Evolutionary conservation across 257 asterid genomes (phyloP), one percentile per base, ranked within the genome.

Genomic region (Osmanthus fragrans): DNA sequence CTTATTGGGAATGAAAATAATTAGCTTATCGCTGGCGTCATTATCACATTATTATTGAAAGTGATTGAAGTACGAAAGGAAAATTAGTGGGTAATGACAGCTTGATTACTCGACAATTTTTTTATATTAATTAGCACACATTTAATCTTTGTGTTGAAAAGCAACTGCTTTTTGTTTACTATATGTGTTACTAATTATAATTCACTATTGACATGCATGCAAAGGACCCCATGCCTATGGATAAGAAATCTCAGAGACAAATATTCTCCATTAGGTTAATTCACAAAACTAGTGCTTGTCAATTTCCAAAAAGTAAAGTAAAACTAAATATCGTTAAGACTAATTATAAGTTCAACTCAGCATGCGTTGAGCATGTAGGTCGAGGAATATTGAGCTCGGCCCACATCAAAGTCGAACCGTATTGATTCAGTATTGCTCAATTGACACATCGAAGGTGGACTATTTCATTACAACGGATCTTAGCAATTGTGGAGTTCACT

Each of bases 41-140:
- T 70, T n/a, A 2, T 65, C 71, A 70, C 71, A 33, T 58, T 45
- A 73, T 33, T 45, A 64, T 33, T 73, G 73, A 70, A 68, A 60
- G 73, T 82, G 79, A 82, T 77, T 21, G 7, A 77, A 23, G 42
- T 70, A 66, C 73, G 32, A 67, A 29, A 71, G 73, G 34, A 19
- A 18, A 60, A 69, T 74, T 29, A 80, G 81, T 81, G 79, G 76
- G 75, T 25, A 77, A 40, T 77, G 84, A 67, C 73, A 5, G 64
- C 23, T 19, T 54, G 27, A 5, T 54, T 54, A 54, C 23, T 54
- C 12, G 12, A 5, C 19, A 54, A 51, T 51, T 19, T 15, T 2
- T 16, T 51, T n/a, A n/a, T 5, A 54, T 54, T 54, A 54, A 54
- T 19, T 54, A 54, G 25, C 11, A 54, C 11, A n/a, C 11, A 54